Conservation (phyloP, 257 asterid species). For the Nicotiana tomentosiformis region DNA sequence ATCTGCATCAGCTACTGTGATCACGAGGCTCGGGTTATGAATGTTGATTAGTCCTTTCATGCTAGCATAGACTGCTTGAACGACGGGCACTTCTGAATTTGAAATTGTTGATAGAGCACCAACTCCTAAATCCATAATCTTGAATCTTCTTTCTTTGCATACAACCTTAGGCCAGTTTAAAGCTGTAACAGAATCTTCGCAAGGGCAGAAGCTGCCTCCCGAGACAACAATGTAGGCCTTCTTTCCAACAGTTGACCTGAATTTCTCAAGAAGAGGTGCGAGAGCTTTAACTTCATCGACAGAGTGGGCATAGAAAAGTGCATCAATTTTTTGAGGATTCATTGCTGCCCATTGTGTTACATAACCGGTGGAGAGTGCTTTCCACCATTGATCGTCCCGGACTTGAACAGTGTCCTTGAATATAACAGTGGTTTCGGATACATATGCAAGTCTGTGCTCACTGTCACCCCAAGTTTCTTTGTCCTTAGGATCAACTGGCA, state of each 20-base stretch:
- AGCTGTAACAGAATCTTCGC: slow-evolving; percentile 70
- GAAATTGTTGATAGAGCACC: slow-evolving; percentile 58
- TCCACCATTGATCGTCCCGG: slow-evolving; percentile 97
- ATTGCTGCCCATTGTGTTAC: slow-evolving; percentile 91
- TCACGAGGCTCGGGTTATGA: slow-evolving; percentile 81
- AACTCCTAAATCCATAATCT: slow-evolving; percentile 78
- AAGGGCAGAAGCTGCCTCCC: slow-evolving; percentile 77
- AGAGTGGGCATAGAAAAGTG: slow-evolving; percentile 81
- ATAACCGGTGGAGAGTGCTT: slow-evolving; percentile 86
- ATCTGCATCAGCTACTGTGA: slow-evolving; percentile 55
- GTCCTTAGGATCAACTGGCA: slow-evolving; percentile 77
- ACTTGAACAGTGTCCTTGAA: slow-evolving; percentile 85
- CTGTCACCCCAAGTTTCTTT: slow-evolving; percentile 90
- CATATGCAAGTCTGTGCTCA: slow-evolving; percentile 85
- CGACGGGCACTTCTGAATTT: slow-evolving; percentile 65
- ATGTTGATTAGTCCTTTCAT: slow-evolving; percentile 80
- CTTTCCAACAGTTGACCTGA: slow-evolving; percentile 62
- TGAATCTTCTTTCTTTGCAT: slow-evolving; percentile 79
- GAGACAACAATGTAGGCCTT: slow-evolving; percentile 85
- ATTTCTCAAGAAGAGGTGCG: slow-evolving; percentile 74
- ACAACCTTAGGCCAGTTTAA: slow-evolving; percentile 74
- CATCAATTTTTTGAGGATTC: slow-evolving; percentile 88
- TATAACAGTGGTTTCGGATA: slow-evolving; percentile 87
- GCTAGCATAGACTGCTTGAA: slow-evolving; percentile 80
- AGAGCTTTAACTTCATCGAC: slow-evolving; percentile 68